Percentiles rank a stretch among this genome's conserved stretches.
These are phyloP conservation scores for Annulohypoxylon maeteangense DNA, from an alignment of 495 filamentous ascomycete species.

Conservation along the genomic window DNA sequence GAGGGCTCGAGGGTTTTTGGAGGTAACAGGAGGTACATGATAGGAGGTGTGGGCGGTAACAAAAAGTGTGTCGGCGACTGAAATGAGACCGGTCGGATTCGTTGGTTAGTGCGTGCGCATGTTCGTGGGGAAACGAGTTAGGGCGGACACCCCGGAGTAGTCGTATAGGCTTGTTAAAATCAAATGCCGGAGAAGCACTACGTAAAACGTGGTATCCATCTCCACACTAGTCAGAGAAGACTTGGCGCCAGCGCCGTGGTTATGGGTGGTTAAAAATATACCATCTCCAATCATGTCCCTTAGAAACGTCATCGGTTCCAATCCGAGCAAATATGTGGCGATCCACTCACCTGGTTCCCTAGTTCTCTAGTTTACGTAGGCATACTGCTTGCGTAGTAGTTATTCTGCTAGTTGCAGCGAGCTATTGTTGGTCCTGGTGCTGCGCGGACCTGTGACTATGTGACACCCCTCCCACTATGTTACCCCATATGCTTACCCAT, in stretches of 20 bases:
- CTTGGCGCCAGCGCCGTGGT: constrained; percentile 42
- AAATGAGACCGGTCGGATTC: constrained; percentile 36
- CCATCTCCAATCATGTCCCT: constrained; percentile 29
- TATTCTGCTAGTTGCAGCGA: background rate
- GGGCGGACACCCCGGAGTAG: constrained; percentile 20
- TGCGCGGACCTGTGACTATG: constrained; percentile 2
- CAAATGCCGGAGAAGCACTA: constrained; percentile 40
- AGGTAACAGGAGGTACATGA: background rate
- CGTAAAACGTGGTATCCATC: constrained; percentile 44
- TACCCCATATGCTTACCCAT: constrained; percentile 3
- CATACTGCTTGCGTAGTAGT: background rate
- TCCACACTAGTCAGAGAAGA: constrained; percentile 27
- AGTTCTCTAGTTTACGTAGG: constrained; percentile 11
- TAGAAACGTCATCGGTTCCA: constrained; percentile 34
- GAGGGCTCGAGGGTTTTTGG: too few relatives aligned
- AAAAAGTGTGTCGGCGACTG: constrained; percentile 37
- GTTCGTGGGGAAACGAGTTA: background rate
- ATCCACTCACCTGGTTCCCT: constrained; percentile 43
- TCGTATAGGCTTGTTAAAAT: constrained; percentile 26
- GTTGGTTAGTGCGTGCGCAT: background rate
- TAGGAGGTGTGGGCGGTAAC: constrained; percentile 7
- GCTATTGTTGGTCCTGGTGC: background rate
- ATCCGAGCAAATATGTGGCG: constrained; percentile 20
- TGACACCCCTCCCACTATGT: constrained; percentile 2
- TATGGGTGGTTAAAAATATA: constrained; percentile 37